Base-by-base conservation (phyloP, 176 grass and related monocot genomes). In the Coix lacrymajobi region DNA sequence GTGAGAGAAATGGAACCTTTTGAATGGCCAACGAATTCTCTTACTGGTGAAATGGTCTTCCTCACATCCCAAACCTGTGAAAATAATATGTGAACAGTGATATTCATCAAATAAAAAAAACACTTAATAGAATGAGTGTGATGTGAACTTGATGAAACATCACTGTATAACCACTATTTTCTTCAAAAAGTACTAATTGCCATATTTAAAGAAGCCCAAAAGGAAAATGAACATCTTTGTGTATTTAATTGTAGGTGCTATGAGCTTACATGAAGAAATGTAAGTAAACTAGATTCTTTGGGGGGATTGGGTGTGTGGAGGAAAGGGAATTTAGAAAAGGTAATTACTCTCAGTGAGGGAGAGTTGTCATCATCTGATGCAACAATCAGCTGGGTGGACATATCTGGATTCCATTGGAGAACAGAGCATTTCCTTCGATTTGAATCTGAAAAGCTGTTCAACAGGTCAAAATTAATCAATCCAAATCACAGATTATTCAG, bases 41-140 rank as follows among this genome's bases (percentile, higher is more conserved):
- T 88, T 82, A 99, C 88, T 73, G 96, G 96, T 72, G 91, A 88
- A 85, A 99, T 94, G 66, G 96, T 94, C 89, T 99, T 99, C 73
- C 96, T 96, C 87, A 99, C 91, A 92, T 99, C 96, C 96, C 96
- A 99, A 77, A 96, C 93, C 96, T 99, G 86, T 36, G 6, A 93
- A 85, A 84, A 62, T 26, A 32, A 72, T 30, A 83, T 52, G 81
- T 56, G 7, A 85, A 63, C 29, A 79, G 67, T 54, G 30, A 64
- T 76, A 82, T n/a, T 37, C 11, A 66, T 57, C 46, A 46, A 81
- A 36, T 13, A n/a, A 24, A 79, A 54, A 15, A 52, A 17, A 36
- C 5, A 32, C 6, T 36, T 22, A 2, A 11, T 10, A 75, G 28
- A 68, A 67, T 64, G 22, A 69, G 6, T 22, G 12, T 25, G 11